These are phyloP conservation scores for Backusella liffmaniae DNA, from an alignment of 192 early-diverging fungal species.

Conservation along the genomic window DNA sequence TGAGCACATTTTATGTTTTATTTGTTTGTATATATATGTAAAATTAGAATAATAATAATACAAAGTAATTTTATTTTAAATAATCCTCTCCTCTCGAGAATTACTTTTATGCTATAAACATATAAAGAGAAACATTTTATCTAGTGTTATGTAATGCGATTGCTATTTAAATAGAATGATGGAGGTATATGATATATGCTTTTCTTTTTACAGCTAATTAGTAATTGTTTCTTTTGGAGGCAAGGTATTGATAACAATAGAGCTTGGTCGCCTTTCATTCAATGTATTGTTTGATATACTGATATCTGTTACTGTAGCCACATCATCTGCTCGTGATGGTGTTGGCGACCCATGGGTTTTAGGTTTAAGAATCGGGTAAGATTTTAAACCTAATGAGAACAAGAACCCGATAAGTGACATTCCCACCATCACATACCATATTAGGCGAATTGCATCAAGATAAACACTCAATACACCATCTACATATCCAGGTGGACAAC, in stretches of 20 bases:
- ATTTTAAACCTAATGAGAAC: not conserved
- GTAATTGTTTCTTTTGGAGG: not conserved
- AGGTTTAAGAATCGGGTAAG: slow-evolving; percentile 5
- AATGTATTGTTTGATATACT: not conserved
- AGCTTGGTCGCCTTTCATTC: not conserved
- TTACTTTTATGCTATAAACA: not conserved
- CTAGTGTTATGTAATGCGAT: not conserved
- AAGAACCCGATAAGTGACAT: slow-evolving; percentile 15
- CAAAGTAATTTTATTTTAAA: not conserved
- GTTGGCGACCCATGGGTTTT: not conserved
- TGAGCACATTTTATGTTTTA: not conserved
- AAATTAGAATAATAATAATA: not conserved
- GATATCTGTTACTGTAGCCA: not conserved
- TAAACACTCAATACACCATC: slow-evolving; percentile 15
- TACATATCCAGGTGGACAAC: slow-evolving; percentile 19
- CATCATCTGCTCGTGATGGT: not conserved
- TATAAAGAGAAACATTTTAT: not conserved
- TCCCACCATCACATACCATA: slow-evolving; percentile 29
- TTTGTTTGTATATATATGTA: not conserved
- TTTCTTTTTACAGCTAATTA: not conserved
- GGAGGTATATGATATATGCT: not conserved
- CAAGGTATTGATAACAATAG: not conserved
- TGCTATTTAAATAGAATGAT: not conserved
- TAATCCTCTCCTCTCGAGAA: not conserved
- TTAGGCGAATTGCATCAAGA: slow-evolving; percentile 19